Base-by-base conservation (phyloP, 2,329 filamentous ascomycete genomes). In the Nectriaceae sp. region DNA sequence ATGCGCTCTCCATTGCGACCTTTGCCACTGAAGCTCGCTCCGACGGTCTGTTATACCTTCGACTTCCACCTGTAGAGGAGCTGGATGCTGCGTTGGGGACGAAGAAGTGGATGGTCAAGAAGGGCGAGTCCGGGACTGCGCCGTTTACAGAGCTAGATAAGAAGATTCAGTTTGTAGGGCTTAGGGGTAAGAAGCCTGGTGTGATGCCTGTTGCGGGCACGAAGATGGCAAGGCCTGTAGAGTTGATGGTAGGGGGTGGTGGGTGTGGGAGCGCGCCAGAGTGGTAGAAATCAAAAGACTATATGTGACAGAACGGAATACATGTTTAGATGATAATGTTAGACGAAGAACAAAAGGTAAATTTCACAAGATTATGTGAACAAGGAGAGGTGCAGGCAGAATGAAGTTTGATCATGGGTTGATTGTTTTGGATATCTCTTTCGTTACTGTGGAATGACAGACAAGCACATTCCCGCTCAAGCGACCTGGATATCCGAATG, bases 51-150 rank as follows among this genome's bases (percentile, higher is more conserved):
- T 78, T 96, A 3, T 93, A 94, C 68, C 70, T 95, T 53, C 87
- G 87, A 70, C 75, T 96, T 21, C 91, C 91, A 18, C 86, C 89
- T 0, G 79, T 92, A 0, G 85, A 86, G 44, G 91, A 96, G 71
- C 75, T 96, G 38, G 91, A 96, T 65, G 79, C 78, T 1, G 80
- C 89, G 47, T 74, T 96, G 21, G 90, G 90, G 0, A 96, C 90
- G 1, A 75, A 77, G 60, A 86, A 82, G 70, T 96, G 89, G 83
- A 88, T 81, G 71, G 84, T 96, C 16, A 86, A 79, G 72, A 87
- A 86, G 68, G 86, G 79, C 2, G 90, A 94, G 69, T 67, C 70
- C 22, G 70, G 68, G 6, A 60, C 63, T 46, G 58, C 55, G 6
- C 70, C 67, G 35, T 71, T 76, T 44, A 71, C 65, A 16, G 73